Evolutionary conservation across 306 rosid species (phyloP).

Genomic region (Glycyrrhiza uralensis): DNA sequence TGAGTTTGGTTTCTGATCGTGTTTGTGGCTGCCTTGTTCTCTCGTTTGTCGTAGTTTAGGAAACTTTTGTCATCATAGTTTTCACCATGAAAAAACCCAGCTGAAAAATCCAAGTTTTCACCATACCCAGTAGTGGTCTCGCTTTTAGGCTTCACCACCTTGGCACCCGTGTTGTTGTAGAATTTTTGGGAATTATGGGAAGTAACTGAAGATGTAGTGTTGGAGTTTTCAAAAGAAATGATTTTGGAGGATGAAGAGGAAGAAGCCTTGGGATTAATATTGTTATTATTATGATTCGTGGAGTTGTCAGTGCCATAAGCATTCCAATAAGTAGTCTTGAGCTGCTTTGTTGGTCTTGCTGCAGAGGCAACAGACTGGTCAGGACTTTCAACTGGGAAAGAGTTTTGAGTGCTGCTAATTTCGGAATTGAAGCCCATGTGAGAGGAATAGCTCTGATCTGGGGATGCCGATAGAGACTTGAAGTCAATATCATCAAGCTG

Average conservation of each 20-base stretch:
- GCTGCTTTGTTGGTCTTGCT: slow-evolving; percentile 24
- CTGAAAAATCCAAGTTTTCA: slow-evolving; percentile 27
- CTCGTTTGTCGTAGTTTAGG: not conserved
- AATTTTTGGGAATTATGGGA: slow-evolving; percentile 36
- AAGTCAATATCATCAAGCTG: slow-evolving; percentile 32
- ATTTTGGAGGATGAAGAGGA: slow-evolving; percentile 54
- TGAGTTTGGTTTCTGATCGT: slow-evolving; percentile 25
- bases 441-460: slow-evolving; percentile 18
- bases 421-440: slow-evolving; percentile 13
- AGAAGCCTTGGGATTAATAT: slow-evolving; percentile 18
- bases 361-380: not conserved
- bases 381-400: not conserved
- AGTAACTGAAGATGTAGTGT: slow-evolving; percentile 24
- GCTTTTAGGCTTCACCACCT: slow-evolving; percentile 35
- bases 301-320: slow-evolving; percentile 22
- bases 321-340: slow-evolving; percentile 38
- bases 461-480: slow-evolving; percentile 12
- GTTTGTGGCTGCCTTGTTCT: slow-evolving; percentile 11
- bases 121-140: slow-evolving; percentile 26
- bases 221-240: slow-evolving; percentile 53
- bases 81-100: slow-evolving; percentile 23
- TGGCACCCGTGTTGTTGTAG: slow-evolving; percentile 19
- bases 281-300: not conserved
- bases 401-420: not conserved
- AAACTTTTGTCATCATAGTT: slow-evolving; percentile 19